Evolutionary conservation across 768 basidiomycete species (phyloP).

Genomic region (Phallus indusiatus): DNA sequence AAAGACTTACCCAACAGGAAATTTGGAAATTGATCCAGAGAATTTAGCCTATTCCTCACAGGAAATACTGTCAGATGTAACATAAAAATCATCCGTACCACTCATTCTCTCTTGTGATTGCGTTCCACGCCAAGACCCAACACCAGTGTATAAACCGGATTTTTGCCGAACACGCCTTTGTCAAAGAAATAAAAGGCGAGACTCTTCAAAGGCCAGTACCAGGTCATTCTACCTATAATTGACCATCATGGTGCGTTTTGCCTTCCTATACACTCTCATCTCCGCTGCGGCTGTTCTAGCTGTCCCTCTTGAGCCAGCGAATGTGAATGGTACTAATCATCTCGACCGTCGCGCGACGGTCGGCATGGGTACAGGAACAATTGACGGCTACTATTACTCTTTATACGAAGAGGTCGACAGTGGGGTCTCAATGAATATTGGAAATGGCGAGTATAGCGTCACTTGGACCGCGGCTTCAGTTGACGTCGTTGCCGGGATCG

Average conservation of each 20-base stretch:
- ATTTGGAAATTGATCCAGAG: not conserved
- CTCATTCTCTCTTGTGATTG: not conserved
- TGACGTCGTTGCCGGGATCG: slow-evolving; percentile 32
- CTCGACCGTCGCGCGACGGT: slow-evolving; percentile 5
- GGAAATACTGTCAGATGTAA: too few species aligned
- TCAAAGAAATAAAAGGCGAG: not conserved
- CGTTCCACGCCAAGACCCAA: not conserved
- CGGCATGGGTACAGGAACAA: slow-evolving; percentile 22
- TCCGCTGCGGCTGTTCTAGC: not conserved
- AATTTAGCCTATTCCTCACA: too few species aligned
- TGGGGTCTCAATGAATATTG: slow-evolving; percentile 22
- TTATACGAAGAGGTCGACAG: slow-evolving; percentile 26
- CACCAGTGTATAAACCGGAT: not conserved
- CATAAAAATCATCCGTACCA: not conserved
- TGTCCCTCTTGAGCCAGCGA: not conserved
- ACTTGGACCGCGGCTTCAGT: slow-evolving; percentile 22
- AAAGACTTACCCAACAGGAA: too few species aligned
- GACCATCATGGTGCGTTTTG: not conserved
- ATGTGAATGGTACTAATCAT: not conserved
- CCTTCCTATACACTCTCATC: not conserved
- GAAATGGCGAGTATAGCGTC: slow-evolving; percentile 24
- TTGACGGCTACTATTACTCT: slow-evolving; percentile 30
- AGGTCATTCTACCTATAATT: not conserved
- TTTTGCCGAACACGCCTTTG: not conserved
- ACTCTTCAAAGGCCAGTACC: not conserved